Evolutionary conservation across 495 filamentous ascomycete genomes (phyloP), one percentile per base, ranked within the genome.

Genomic region (Lophiostoma macrostomum): DNA sequence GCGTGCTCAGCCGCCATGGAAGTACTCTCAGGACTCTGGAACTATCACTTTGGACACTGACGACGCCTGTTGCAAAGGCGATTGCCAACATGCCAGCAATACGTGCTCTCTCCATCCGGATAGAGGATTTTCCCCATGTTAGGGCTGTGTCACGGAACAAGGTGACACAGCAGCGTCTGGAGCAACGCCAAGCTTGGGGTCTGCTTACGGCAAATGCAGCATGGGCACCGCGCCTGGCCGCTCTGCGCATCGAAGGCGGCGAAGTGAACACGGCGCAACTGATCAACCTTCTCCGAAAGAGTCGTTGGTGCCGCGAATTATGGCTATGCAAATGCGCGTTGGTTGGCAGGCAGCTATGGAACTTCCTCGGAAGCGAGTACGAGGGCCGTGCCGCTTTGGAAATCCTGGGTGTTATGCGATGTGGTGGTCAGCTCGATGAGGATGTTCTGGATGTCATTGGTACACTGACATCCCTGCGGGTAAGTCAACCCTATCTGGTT

Each of bases 1-100:
- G 39, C 39, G 35, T 66, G 19, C 24, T 66, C 5, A 5, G 83
- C 16, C 51, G 64, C 8, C 58, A 66, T 29, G 41, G 44, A 16
- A 20, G 16, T 40, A 46, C 47, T 4, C 43, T 66, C 5, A 32
- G 57, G 5, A 45, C 57, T 20, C 40, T 66, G 7, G 48, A 64
- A 16, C 27, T 66, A 11, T 39, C 37, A 6, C 36, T 66, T 14
- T 66, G 64, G 64, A 60, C 44, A 5, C 32, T 66, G 16, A 54
- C 40, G 2, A 18, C 18, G 5, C 43, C 41, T 1, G 47, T 61
- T 19, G 60, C 61, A 18, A 54, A 51, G n/a, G 61, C 61, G 2
- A 34, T 67, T 10, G 14, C 50, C 3, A n/a, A 20, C 12, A 31
- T 61, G n/a, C 13, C 31, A 14, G 41, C 56, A 1, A 59, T 69